phyloP scores from a whole-genome alignment of 2,329 filamentous ascomycete genomes.

The Chaetomium sp. region DNA sequence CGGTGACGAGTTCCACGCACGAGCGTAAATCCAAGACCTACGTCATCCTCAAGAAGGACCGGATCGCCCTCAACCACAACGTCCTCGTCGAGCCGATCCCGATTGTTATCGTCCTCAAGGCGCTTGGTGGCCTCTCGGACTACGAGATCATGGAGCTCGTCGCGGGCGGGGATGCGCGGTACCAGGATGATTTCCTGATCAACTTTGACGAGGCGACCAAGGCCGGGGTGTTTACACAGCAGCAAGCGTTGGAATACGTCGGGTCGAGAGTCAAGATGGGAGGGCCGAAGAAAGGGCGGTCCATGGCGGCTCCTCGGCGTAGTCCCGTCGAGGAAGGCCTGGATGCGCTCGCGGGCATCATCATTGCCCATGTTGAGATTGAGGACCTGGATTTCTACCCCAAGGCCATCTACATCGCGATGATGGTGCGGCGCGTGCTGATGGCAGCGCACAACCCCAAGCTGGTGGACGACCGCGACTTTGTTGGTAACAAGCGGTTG shows the following conservation, averaged over 20 bases:
- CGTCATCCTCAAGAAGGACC: constrained; percentile 87
- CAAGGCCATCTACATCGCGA: constrained; percentile 93
- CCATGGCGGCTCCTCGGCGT: constrained; percentile 44
- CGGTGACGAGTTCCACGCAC: constrained; percentile 94
- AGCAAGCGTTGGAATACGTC: constrained; percentile 91
- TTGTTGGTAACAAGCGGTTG: constrained; percentile 93
- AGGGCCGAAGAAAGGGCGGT: constrained; percentile 43
- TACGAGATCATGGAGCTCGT: constrained; percentile 91
- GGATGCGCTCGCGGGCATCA: constrained; percentile 84
- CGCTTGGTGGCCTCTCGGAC: constrained; percentile 87
- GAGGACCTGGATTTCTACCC: constrained; percentile 88
- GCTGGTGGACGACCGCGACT: constrained; percentile 92
- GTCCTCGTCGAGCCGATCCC: constrained; percentile 90
- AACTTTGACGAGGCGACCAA: constrained; percentile 92
- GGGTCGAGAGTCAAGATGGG: constrained; percentile 84
- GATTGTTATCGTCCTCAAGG: constrained; percentile 87
- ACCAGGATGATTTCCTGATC: constrained; percentile 90
- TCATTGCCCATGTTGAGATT: constrained; percentile 92
- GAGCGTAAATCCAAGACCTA: constrained; percentile 98
- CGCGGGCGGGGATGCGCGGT: constrained; percentile 76
- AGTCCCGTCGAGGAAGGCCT: constrained; percentile 88
- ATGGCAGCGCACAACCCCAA: constrained; percentile 89
- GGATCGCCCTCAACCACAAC: constrained; percentile 85
- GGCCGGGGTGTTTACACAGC: constrained; percentile 80
- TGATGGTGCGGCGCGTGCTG: constrained; percentile 93